These are phyloP conservation scores for Bryum argenteum DNA, from an alignment of 225 moss, liverwort and hornwort genomes.

Conservation along the genomic window DNA sequence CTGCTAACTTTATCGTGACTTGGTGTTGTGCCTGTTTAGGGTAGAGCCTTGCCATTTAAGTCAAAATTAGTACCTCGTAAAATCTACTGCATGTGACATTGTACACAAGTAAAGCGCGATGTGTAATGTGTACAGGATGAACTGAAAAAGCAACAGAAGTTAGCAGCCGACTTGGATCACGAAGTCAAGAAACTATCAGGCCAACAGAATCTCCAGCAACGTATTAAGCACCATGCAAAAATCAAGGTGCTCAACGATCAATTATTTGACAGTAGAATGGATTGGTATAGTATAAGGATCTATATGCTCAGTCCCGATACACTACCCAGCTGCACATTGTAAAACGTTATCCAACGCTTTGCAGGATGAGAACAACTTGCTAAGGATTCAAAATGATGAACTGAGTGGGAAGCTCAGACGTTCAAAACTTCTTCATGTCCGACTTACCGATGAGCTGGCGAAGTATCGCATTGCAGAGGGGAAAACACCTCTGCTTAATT, in stretches of 20 bases:
- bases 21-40: not conserved
- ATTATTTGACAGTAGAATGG: not conserved
- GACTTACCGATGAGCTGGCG: conserved; percentile 84
- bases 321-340: not conserved
- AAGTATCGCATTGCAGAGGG: conserved; percentile 80
- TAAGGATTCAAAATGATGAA: conserved; percentile 81
- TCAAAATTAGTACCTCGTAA: not conserved
- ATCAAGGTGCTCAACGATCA: conserved; percentile 62
- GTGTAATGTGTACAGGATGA: conserved; percentile 54
- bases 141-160: conserved; percentile 46
- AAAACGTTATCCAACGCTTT: conserved; percentile 5
- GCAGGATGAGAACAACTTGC: conserved; percentile 84
- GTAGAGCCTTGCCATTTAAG: conserved; percentile 4
- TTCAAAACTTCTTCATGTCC: conserved; percentile 70
- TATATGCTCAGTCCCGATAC: conserved; percentile 1
- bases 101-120: conserved; percentile 7
- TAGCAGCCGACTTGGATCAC: conserved; percentile 66
- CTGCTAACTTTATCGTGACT: not conserved
- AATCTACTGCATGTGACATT: conserved; percentile 8
- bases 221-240: conserved; percentile 94
- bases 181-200: conserved; percentile 84
- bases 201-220: conserved; percentile 91
- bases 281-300: not conserved
- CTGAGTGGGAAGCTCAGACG: conserved; percentile 81
- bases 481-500: conserved; percentile 65